A percentile compares a stretch with the other conserved stretches of the same genome.
phyloP scores from a whole-genome alignment of 345 rosid species.

The Rhizophora apiculata region DNA sequence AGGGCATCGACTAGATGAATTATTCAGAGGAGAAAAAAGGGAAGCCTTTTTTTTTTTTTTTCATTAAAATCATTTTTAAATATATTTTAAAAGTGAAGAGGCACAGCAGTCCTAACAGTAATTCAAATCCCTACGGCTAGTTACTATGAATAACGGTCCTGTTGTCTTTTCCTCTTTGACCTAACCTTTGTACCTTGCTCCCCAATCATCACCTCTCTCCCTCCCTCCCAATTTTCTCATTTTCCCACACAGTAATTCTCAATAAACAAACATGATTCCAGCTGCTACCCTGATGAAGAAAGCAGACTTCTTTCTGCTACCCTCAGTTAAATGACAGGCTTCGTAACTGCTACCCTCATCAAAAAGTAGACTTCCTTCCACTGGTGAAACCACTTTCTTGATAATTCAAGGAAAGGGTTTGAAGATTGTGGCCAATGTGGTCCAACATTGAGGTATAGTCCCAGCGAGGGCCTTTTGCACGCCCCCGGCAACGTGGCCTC shows the following conservation, averaged over 20 bases:
- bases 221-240: background rate
- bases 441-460: constrained; percentile 27
- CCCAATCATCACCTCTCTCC: constrained; percentile 8
- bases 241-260: background rate
- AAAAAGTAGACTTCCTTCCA: too few relatives aligned
- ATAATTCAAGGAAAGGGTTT: background rate
- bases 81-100: too few relatives aligned
- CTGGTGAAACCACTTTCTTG: background rate
- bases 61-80: too few relatives aligned
- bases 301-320: background rate
- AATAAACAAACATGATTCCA: background rate
- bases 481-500: constrained; percentile 49
- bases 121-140: constrained; percentile 21
- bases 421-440: constrained; percentile 26
- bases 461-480: constrained; percentile 42
- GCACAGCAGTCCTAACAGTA: too few relatives aligned
- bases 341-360: too few relatives aligned
- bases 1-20: too few relatives aligned
- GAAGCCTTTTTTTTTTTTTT: too few relatives aligned
- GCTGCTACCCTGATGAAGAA: background rate
- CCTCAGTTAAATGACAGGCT: too few relatives aligned
- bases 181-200: background rate
- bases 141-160: constrained; percentile 25
- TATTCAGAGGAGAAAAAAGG: too few relatives aligned
- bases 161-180: background rate